Percentiles rank a stretch among this genome's conserved stretches.
Evolutionary conservation across 2,329 filamentous ascomycete genomes (phyloP).

Genomic region (Clarireedia homoeocarpa): DNA sequence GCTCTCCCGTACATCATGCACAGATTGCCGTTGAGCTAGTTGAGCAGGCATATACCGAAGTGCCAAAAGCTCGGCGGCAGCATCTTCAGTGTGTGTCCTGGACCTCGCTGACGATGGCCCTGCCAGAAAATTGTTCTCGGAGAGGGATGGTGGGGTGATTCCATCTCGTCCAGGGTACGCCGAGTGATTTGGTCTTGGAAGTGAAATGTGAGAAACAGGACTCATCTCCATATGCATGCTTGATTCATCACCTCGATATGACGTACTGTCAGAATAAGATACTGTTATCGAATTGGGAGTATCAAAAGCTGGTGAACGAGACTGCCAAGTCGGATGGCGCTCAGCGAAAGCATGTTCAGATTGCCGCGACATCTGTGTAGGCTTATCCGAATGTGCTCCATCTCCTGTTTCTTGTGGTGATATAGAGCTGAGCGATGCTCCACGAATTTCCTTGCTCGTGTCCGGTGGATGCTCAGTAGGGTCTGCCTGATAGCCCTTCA

Average conservation of each 20-base stretch:
- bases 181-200: no score
- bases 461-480: no score
- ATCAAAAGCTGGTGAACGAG: not conserved
- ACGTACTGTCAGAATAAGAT: not conserved
- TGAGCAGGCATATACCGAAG: constrained; percentile 8
- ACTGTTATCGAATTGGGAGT: not conserved
- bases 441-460: no score
- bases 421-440: no score
- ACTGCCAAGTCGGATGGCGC: constrained; percentile 2
- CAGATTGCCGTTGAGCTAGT: not conserved
- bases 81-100: constrained; percentile 9
- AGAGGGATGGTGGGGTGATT: no score
- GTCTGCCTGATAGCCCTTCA: constrained; percentile 5
- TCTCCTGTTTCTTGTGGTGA: no score
- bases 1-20: not conserved
- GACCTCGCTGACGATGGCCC: not conserved
- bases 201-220: not conserved
- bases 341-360: not conserved
- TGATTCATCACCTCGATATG: not conserved
- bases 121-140: no score
- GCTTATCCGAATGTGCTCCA: no score
- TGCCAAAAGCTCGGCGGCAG: constrained; percentile 13
- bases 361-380: no score
- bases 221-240: constrained; percentile 2
- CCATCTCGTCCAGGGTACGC: no score